Conservation (phyloP, 768 basidiomycete genomes). For the Amanita muscaria region DNA sequence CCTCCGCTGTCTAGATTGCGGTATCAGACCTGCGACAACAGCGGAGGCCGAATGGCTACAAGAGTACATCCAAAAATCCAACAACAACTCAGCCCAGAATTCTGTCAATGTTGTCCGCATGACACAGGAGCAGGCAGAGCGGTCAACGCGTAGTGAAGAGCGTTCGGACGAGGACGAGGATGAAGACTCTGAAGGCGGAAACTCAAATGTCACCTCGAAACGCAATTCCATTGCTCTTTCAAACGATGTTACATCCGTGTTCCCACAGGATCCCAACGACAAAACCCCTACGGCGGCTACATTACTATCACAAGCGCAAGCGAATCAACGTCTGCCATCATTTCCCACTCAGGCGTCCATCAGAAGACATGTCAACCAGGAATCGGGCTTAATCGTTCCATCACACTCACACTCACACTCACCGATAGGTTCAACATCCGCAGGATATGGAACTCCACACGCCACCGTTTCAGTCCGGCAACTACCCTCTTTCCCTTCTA, state of each 20-base stretch:
- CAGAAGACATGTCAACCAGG: slow-evolving; percentile 61
- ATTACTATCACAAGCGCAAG: slow-evolving; percentile 70
- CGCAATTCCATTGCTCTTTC: slow-evolving; percentile 64
- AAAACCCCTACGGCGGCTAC: slow-evolving; percentile 82
- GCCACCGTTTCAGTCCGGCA: slow-evolving; percentile 62
- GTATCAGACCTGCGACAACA: slow-evolving; percentile 84
- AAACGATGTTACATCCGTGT: slow-evolving; percentile 53
- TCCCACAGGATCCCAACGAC: slow-evolving; percentile 61
- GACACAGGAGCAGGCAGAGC: slow-evolving; percentile 63
- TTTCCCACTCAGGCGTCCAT: slow-evolving; percentile 70
- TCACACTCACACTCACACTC: too few relatives aligned
- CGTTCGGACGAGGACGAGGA: slow-evolving; percentile 81
- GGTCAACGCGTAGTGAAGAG: slow-evolving; percentile 51
- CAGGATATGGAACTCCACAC: slow-evolving; percentile 41
- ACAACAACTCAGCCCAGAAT: slow-evolving; percentile 73
- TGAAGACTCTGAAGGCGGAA: slow-evolving; percentile 70
- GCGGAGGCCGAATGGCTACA: slow-evolving; percentile 89
- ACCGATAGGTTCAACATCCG: slow-evolving; percentile 39
- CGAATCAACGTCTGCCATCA: slow-evolving; percentile 49
- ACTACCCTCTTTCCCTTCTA: slow-evolving; percentile 73
- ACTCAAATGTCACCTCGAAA: slow-evolving; percentile 56
- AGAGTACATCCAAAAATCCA: slow-evolving; percentile 86
- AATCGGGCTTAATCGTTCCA: slow-evolving; percentile 38
- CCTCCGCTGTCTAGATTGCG: slow-evolving; percentile 59
- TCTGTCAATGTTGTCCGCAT: slow-evolving; percentile 68